Conservation (phyloP, 306 rosid genomes). For the Pueraria montana region DNA sequence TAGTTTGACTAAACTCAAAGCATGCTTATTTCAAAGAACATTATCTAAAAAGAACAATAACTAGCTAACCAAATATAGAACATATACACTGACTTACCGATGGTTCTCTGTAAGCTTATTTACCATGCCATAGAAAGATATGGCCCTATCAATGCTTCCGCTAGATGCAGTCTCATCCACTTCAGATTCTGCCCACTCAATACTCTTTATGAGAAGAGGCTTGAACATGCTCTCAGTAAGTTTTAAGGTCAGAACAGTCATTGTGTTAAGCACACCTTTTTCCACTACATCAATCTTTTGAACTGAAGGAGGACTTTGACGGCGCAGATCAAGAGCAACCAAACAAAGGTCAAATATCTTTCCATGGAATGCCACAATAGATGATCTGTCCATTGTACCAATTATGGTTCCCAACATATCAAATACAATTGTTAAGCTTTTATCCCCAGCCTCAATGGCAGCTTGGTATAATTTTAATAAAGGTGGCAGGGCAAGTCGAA, state of each 20-base stretch:
- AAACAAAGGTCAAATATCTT: conserved; percentile 83
- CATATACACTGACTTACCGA: conserved; percentile 64
- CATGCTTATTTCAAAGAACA: conserved; percentile 21
- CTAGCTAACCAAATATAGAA: neutral
- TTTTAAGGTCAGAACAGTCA: conserved; percentile 75
- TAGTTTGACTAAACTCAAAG: neutral
- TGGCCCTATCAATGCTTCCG: conserved; percentile 76
- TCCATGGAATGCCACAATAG: conserved; percentile 71
- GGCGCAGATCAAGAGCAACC: conserved; percentile 87
- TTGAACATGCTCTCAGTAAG: conserved; percentile 93
- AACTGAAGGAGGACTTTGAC: conserved; percentile 69
- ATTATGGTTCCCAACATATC: conserved; percentile 78
- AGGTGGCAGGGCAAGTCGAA: conserved; percentile 84
- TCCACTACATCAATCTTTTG: conserved; percentile 72
- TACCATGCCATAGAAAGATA: conserved; percentile 86
- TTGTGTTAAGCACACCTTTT: conserved; percentile 65
- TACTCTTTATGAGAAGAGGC: conserved; percentile 84
- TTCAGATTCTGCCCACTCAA: conserved; percentile 91
- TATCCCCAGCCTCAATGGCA: conserved; percentile 81
- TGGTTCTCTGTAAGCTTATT: conserved; percentile 84
- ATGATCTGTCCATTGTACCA: conserved; percentile 73
- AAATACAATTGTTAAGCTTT: conserved; percentile 71
- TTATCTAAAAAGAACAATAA: conserved; percentile 13
- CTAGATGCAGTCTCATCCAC: conserved; percentile 57
- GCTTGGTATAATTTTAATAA: conserved; percentile 68